Evolutionary conservation across 1,284 basidiomycete genomes (phyloP).

Genomic region (Ustilago sp.): DNA sequence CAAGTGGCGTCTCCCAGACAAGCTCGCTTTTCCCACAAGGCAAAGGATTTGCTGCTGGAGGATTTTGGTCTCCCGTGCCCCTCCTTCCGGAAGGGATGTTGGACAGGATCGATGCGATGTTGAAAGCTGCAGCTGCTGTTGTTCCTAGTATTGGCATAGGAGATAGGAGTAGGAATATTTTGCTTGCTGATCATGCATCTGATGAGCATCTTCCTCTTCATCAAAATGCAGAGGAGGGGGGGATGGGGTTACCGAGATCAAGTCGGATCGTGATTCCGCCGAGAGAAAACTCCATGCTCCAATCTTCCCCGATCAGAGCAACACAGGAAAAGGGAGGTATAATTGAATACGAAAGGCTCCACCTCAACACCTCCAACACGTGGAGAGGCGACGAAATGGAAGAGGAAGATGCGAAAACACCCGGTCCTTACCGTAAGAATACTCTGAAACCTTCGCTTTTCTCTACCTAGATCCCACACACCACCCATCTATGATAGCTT

Average conservation of each 20-base stretch:
- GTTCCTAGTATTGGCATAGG: background rate
- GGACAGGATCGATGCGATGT: slow-evolving; percentile 43
- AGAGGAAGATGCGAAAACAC: slow-evolving; percentile 28
- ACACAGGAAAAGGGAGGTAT: background rate
- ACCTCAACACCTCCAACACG: background rate
- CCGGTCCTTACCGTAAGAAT: slow-evolving; percentile 34
- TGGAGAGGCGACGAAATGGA: background rate
- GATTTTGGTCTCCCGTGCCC: slow-evolving; percentile 59
- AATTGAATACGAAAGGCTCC: slow-evolving; percentile 24
- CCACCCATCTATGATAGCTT: background rate
- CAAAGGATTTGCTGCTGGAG: slow-evolving; percentile 57
- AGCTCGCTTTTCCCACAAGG: slow-evolving; percentile 58
- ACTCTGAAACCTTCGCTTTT: slow-evolving; percentile 28
- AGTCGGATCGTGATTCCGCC: slow-evolving; percentile 39
- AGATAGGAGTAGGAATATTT: slow-evolving; percentile 24
- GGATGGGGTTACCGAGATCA: slow-evolving; percentile 4
- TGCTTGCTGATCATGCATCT: slow-evolving; percentile 24
- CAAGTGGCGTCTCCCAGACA: slow-evolving; percentile 22
- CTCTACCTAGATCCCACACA: background rate
- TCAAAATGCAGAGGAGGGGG: background rate
- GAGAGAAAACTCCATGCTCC: slow-evolving; percentile 28
- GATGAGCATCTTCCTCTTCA: slow-evolving; percentile 22
- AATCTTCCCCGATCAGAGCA: slow-evolving; percentile 1
- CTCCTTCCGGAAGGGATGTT: slow-evolving; percentile 56
- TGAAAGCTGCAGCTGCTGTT: slow-evolving; percentile 29